These are phyloP conservation scores for Pseudogymnoascus sp. DNA, from an alignment of 2,329 filamentous ascomycete genomes.

Conservation along the genomic window DNA sequence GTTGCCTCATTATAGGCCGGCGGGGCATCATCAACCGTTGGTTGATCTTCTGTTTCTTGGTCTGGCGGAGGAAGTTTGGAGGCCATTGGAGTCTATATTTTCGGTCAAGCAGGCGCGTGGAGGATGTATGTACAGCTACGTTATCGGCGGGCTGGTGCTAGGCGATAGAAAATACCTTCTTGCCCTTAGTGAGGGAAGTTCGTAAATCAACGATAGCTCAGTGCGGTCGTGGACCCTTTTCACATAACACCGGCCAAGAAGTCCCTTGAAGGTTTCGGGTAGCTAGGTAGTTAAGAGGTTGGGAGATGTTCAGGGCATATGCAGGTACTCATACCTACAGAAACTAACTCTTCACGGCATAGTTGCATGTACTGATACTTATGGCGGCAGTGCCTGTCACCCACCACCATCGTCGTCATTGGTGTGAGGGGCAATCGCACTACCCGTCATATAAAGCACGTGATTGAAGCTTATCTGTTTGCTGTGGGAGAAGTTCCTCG, in stretches of 20 bases:
- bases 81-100: neutral
- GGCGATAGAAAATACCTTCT: neutral
- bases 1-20: constrained; percentile 2
- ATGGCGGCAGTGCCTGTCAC: neutral
- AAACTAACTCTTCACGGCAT: neutral
- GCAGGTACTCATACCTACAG: neutral
- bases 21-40: neutral
- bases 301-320: neutral
- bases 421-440: constrained; percentile 1
- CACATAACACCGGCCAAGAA: neutral
- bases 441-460: neutral
- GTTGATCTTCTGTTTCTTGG: neutral
- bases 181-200: neutral
- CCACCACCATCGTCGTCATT: neutral
- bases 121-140: neutral
- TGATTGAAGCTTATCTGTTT: neutral
- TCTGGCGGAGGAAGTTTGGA: neutral
- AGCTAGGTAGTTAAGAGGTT: constrained; percentile 1
- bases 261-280: neutral
- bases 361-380: neutral
- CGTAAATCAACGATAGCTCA: neutral
- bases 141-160: neutral
- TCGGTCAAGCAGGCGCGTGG: neutral
- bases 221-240: neutral
- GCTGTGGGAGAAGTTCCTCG: neutral